Evolutionary conservation across 371 early-diverging fungal genomes (phyloP).

Genomic region (Mucor indicus): DNA sequence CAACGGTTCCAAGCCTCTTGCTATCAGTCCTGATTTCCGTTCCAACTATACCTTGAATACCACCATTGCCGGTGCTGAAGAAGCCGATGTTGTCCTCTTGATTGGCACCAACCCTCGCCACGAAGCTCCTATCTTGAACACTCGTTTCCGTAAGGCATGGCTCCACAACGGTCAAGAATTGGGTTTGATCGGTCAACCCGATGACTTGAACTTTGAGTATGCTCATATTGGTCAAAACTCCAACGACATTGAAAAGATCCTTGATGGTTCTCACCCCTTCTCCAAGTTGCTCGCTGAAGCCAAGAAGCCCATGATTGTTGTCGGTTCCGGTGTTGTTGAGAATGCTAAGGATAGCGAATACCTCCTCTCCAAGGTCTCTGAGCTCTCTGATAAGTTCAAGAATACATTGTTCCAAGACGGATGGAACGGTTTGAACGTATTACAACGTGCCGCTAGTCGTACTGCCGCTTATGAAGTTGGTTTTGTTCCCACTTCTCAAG

Average conservation of each 20-base stretch:
- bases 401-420: conserved; percentile 68
- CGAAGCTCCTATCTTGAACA: conserved; percentile 95
- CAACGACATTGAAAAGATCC: conserved; percentile 67
- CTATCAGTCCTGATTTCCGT: conserved; percentile 79
- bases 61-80: conserved; percentile 84
- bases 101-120: conserved; percentile 96
- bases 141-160: conserved; percentile 92
- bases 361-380: conserved; percentile 67
- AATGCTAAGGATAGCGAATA: conserved; percentile 67
- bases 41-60: conserved; percentile 88
- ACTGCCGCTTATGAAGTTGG: conserved; percentile 93
- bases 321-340: conserved; percentile 84
- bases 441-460: conserved; percentile 86
- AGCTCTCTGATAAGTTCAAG: conserved; percentile 68
- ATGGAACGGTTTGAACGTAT: conserved; percentile 90
- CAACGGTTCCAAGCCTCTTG: conserved; percentile 53
- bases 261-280: conserved; percentile 74
- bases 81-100: conserved; percentile 89
- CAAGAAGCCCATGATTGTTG: conserved; percentile 89
- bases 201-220: conserved; percentile 89
- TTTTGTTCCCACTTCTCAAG: conserved; percentile 62
- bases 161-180: conserved; percentile 79
- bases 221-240: conserved; percentile 77
- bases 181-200: conserved; percentile 77
- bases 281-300: conserved; percentile 73